A percentile compares a stretch with the other conserved stretches of the same genome.
These are phyloP conservation scores for Pythium coloratum DNA, from an alignment of 352 stramenopile genomes.

Conservation along the genomic window DNA sequence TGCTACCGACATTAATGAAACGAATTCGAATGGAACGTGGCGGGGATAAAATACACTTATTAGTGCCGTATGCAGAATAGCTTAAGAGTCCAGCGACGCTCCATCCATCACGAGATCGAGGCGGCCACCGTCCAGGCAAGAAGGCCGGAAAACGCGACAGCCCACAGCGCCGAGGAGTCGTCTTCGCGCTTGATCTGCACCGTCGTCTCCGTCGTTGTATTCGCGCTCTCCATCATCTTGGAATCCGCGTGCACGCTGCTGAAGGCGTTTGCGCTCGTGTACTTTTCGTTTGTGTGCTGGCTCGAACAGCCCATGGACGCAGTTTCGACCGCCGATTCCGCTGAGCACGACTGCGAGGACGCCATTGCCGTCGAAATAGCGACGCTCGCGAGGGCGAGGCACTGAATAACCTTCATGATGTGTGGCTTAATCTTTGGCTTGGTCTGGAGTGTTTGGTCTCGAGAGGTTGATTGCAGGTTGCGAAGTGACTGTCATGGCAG, in stretches of 20 bases:
- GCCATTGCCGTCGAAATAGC: neutral
- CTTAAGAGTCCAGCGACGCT: no score
- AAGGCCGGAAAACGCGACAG: conserved; percentile 4
- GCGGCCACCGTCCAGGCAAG: conserved; percentile 6
- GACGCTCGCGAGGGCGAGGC: neutral
- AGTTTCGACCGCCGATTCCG: neutral
- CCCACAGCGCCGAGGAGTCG: conserved; percentile 4
- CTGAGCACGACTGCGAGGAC: neutral
- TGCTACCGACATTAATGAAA: no score
- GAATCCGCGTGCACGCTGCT: neutral
- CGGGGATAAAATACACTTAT: no score
- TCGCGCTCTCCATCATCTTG: neutral
- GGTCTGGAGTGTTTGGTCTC: neutral
- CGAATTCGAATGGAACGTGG: no score
- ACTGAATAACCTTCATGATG: neutral
- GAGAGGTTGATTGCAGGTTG: neutral
- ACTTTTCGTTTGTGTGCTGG: neutral
- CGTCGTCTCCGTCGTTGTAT: neutral
- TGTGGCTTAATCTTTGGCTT: neutral
- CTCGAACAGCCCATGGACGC: neutral
- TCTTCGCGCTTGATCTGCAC: neutral
- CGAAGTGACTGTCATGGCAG: neutral
- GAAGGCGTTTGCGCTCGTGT: neutral
- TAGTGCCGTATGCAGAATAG: no score
- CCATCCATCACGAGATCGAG: neutral